Conservation (phyloP, 2,329 filamentous ascomycete genomes). For the Xenosphaeropsis pyriputrescens region DNA sequence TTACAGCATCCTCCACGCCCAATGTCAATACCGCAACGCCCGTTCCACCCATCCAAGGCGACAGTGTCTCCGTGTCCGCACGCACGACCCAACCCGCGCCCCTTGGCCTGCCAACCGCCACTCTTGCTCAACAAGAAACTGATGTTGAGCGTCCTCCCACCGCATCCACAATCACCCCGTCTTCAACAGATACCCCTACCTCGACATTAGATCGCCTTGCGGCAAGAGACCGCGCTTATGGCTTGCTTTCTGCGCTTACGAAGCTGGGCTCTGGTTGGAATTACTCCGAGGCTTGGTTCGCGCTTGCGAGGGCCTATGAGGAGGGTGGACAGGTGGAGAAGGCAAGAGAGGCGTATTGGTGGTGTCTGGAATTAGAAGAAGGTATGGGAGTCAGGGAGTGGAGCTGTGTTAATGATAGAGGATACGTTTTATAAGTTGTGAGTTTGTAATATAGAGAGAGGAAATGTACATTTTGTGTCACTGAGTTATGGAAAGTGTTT, state of each 20-base stretch:
- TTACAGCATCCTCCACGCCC: slow-evolving; percentile 11
- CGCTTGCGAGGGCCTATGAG: slow-evolving; percentile 76
- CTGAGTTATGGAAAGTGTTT: too few species aligned
- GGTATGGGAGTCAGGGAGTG: slow-evolving; percentile 65
- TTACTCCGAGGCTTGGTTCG: slow-evolving; percentile 83
- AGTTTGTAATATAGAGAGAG: too few species aligned
- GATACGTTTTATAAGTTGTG: slow-evolving; percentile 19
- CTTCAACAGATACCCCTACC: slow-evolving; percentile 9
- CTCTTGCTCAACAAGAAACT: slow-evolving; percentile 10
- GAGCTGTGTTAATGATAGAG: slow-evolving; percentile 51
- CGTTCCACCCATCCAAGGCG: slow-evolving; percentile 4
- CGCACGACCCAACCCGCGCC: slow-evolving; percentile 14
- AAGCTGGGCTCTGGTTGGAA: slow-evolving; percentile 85
- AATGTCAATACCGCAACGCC: slow-evolving; percentile 6
- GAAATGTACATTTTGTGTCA: too few species aligned
- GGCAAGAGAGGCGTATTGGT: slow-evolving; percentile 89
- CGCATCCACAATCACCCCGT: slow-evolving; percentile 3
- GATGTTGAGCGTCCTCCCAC: slow-evolving; percentile 2
- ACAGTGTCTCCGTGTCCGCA: slow-evolving; percentile 3
- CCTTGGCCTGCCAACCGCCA: slow-evolving; percentile 13
- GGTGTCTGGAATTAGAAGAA: slow-evolving; percentile 93
- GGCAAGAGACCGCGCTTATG: slow-evolving; percentile 77
- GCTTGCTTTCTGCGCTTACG: slow-evolving; percentile 67
- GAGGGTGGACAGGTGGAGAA: slow-evolving; percentile 73
- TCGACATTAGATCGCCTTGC: slow-evolving; percentile 55